These are phyloP conservation scores for Oryza australiensis DNA, from an alignment of 176 grass and related monocot genomes.

Conservation along the genomic window DNA sequence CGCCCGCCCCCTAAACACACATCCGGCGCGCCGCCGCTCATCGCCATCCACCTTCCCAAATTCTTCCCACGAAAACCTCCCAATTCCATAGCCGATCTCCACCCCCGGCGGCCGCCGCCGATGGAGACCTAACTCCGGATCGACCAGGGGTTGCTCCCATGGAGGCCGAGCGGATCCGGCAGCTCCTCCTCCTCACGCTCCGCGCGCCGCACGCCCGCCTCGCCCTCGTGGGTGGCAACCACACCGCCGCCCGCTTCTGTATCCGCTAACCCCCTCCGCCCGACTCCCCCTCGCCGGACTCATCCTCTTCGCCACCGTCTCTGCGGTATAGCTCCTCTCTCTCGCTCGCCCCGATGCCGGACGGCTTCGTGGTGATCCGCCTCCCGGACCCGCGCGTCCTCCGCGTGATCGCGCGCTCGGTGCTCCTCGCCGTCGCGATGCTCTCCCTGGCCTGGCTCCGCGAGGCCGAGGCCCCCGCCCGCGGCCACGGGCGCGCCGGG, in stretches of 20 bases:
- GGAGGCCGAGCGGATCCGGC: slow-evolving; percentile 63
- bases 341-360: slow-evolving; percentile 27
- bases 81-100: slow-evolving; percentile 6
- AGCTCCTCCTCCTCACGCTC: slow-evolving; percentile 66
- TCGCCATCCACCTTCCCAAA: background rate
- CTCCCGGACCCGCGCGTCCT: slow-evolving; percentile 60
- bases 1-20: background rate
- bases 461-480: slow-evolving; percentile 8
- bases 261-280: slow-evolving; percentile 65
- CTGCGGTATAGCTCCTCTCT: slow-evolving; percentile 1
- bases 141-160: slow-evolving; percentile 5
- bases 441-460: slow-evolving; percentile 60
- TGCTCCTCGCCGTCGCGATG: slow-evolving; percentile 53
- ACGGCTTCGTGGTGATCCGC: slow-evolving; percentile 53
- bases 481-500: slow-evolving; percentile 4
- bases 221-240: slow-evolving; percentile 95
- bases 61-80: background rate
- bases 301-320: slow-evolving; percentile 27
- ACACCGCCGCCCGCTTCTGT: slow-evolving; percentile 90
- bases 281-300: background rate
- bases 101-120: slow-evolving; percentile 43
- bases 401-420: slow-evolving; percentile 55
- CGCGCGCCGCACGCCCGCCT: slow-evolving; percentile 55
- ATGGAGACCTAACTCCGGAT: slow-evolving; percentile 49
- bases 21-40: background rate